Evolutionary conservation across 2,329 filamentous ascomycete genomes (phyloP), one percentile per base, ranked within the genome.

Genomic region (Lomentospora prolificans): DNA sequence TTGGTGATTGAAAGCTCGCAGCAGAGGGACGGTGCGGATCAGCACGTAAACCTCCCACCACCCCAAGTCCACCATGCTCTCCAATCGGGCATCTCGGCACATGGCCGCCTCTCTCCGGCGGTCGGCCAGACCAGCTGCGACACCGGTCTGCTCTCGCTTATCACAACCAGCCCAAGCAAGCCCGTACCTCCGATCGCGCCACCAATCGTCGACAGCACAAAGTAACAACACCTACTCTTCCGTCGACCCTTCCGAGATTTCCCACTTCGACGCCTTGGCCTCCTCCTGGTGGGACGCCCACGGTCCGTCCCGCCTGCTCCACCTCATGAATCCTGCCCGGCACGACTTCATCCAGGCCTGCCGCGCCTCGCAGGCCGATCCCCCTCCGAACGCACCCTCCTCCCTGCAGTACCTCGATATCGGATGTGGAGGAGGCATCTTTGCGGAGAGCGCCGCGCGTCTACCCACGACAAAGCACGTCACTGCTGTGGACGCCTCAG

Each of bases 251-350:
- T 82, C 86, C 61, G 92, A 99, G 75, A 83, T 99, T 61, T 88
- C 87, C 17, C 94, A 99, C 75, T 99, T 99, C 80, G 90, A 90
- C 66, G 84, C 84, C 60, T 89, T 99, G 65, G 94, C 94, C 61
- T 89, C 88, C 61, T 86, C 86, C 64, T 99, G 94, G 94, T 99
- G 94, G 94, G 91, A 97, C 71, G 89, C 92, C 1, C 85, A 96
- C 66, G 94, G 94, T 53, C 86, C 92, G 5, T 96, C 90, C 3
- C 84, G 92, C 39, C 84, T 96, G 57, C 83, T 99, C 2, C 94
- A 99, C 71, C 85, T 96, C 62, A 97, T 99, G 92, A 97, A 99
- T 73, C 94, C 94, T 1, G 82, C 96, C 50, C 90, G 94, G 31
- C 91, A 97, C 73, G 85, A 90, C 71, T 97, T 97, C 72, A 94